Percentiles rank a stretch among this genome's conserved stretches.
phyloP scores from a whole-genome alignment of 768 basidiomycete genomes.

The Tulasnella sp. region DNA sequence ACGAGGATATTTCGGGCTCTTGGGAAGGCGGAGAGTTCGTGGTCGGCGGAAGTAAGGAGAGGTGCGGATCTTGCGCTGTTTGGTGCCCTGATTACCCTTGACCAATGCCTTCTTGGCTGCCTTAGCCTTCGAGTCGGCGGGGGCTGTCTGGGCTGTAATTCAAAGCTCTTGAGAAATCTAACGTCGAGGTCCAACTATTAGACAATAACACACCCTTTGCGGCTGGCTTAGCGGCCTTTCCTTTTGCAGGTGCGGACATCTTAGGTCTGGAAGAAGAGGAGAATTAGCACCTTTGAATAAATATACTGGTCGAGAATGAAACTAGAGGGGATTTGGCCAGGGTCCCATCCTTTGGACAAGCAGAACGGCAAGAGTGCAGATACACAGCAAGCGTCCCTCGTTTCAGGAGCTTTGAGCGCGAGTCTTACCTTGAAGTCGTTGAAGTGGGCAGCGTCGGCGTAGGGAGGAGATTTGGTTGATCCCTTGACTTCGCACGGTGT shows the following conservation, averaged over 20 bases:
- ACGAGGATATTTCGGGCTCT: conserved; percentile 92
- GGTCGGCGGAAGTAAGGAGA: conserved; percentile 95
- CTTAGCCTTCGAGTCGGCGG: conserved; percentile 69
- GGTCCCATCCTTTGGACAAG: neutral
- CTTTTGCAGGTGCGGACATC: conserved; percentile 23
- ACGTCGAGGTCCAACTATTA: neutral
- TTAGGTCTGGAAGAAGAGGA: neutral
- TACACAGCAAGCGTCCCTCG: neutral
- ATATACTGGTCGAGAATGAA: conserved; percentile 17
- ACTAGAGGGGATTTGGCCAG: neutral
- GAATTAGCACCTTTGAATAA: neutral
- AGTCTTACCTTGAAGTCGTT: conserved; percentile 13
- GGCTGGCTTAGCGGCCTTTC: conserved; percentile 26
- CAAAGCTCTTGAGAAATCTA: neutral
- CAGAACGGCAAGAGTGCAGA: neutral
- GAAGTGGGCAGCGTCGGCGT: conserved; percentile 4
- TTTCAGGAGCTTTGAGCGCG: neutral
- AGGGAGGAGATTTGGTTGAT: conserved; percentile 14
- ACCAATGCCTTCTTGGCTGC: conserved; percentile 95
- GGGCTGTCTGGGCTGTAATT: neutral
- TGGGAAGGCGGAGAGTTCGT: conserved; percentile 83
- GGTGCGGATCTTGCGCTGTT: conserved; percentile 77
- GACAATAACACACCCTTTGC: conserved; percentile 19
- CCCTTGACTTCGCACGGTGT: conserved; percentile 12
- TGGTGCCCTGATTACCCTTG: conserved; percentile 78